These are phyloP conservation scores for Mycena kentingensis DNA, from an alignment of 768 basidiomycete genomes.

Conservation along the genomic window DNA sequence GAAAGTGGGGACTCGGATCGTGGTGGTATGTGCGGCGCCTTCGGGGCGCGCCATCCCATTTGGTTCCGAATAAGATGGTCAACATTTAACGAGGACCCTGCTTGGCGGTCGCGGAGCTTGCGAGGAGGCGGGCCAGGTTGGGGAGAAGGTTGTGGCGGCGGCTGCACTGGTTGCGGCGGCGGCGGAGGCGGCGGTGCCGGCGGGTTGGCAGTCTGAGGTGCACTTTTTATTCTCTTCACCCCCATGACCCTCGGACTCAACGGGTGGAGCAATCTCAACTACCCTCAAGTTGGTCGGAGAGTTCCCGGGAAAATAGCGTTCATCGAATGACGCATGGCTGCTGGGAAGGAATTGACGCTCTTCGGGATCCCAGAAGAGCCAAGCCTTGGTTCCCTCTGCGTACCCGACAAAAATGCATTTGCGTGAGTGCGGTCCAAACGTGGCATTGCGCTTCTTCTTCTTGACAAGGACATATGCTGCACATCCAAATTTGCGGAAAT, in stretches of 20 bases:
- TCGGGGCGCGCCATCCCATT: not conserved
- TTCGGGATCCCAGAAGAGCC: conserved; percentile 27
- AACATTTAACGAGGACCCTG: not conserved
- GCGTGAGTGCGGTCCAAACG: conserved; percentile 17
- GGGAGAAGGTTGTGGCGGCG: not conserved
- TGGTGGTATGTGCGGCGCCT: not conserved
- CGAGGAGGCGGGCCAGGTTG: not conserved
- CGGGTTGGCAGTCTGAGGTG: not conserved
- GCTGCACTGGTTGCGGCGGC: not conserved
- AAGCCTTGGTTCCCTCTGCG: conserved; percentile 17
- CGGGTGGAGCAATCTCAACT: not conserved
- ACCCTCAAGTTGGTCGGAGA: not conserved
- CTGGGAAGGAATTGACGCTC: conserved; percentile 13
- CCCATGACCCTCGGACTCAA: not conserved
- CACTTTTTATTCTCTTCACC: not conserved
- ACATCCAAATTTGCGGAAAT: conserved; percentile 27
- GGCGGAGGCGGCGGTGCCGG: not conserved
- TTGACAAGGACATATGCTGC: conserved; percentile 29
- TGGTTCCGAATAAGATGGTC: not conserved
- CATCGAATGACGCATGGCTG: conserved; percentile 30
- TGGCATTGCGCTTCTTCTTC: conserved; percentile 26
- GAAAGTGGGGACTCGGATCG: not conserved
- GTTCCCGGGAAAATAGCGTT: conserved; percentile 27
- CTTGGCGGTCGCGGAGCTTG: not conserved
- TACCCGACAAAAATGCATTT: conserved; percentile 32